Conservation (phyloP, 1,284 basidiomycete species). For the Pyrrhoderma noxium region DNA sequence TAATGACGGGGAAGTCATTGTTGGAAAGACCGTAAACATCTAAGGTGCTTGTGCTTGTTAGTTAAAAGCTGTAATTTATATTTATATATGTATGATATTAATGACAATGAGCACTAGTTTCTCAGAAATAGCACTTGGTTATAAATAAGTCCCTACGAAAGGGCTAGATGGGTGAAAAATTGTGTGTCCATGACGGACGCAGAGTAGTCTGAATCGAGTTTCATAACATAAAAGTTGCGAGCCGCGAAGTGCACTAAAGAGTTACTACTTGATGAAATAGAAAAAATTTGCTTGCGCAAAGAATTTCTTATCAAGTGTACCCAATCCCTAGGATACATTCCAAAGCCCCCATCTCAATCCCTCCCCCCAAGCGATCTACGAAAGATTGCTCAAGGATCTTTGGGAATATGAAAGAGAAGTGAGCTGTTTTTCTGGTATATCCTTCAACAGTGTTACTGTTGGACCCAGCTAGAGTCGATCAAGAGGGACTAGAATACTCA, state of each 20-base stretch:
- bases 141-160: neutral
- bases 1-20: conserved; percentile 32
- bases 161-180: neutral
- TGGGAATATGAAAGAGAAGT: neutral
- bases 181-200: neutral
- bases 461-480: conserved; percentile 46
- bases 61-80: neutral
- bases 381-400: neutral
- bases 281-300: neutral
- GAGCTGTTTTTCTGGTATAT: conserved; percentile 42
- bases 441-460: conserved; percentile 36
- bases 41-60: too few species aligned
- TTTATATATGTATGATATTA: conserved; percentile 2
- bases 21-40: too few species aligned
- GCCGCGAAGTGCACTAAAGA: conserved; percentile 49
- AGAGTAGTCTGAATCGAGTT: conserved; percentile 39
- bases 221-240: conserved; percentile 25
- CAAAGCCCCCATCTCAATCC: neutral
- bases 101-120: too few species aligned
- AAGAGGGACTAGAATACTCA: conserved; percentile 46
- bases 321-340: conserved; percentile 6
- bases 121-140: too few species aligned
- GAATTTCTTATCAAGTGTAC: neutral
- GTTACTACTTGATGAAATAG: conserved; percentile 14
- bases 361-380: neutral